These are phyloP conservation scores for Aspergillus diversus DNA, from an alignment of 495 filamentous ascomycete genomes.

Conservation along the genomic window DNA sequence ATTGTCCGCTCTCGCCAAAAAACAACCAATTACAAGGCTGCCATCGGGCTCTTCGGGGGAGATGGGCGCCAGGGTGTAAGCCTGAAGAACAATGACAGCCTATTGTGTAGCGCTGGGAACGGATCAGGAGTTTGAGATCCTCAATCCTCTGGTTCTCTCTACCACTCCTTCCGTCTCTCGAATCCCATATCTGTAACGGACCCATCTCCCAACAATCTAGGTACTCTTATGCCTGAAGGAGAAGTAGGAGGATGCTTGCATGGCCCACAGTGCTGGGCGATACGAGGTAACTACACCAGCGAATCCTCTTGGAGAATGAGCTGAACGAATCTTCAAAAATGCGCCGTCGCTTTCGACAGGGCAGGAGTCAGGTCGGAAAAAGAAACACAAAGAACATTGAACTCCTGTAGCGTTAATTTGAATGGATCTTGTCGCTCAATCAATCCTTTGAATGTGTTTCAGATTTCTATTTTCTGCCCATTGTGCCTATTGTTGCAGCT, in stretches of 20 bases:
- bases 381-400: conserved; percentile 15
- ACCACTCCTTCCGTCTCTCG: conserved; percentile 18
- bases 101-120: conserved; percentile 21
- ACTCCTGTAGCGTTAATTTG: conserved; percentile 12
- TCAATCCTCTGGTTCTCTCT: conserved; percentile 10
- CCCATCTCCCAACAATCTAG: background rate
- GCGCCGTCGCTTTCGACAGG: background rate
- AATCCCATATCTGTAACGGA: conserved; percentile 1
- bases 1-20: background rate
- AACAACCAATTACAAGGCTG: background rate
- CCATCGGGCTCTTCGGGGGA: background rate
- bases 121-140: conserved; percentile 19
- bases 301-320: background rate
- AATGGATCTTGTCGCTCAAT: conserved; percentile 25
- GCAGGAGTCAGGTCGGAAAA: conserved; percentile 1
- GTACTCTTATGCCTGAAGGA: background rate
- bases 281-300: conserved; percentile 7
- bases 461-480: conserved; percentile 17
- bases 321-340: conserved; percentile 1
- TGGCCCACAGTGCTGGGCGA: background rate
- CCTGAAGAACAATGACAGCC: conserved; percentile 9
- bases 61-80: conserved; percentile 20
- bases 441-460: conserved; percentile 22
- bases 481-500: conserved; percentile 25
- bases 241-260: background rate